Base-by-base conservation (phyloP, 345 rosid genomes). In the Atalantia buxifolia region DNA sequence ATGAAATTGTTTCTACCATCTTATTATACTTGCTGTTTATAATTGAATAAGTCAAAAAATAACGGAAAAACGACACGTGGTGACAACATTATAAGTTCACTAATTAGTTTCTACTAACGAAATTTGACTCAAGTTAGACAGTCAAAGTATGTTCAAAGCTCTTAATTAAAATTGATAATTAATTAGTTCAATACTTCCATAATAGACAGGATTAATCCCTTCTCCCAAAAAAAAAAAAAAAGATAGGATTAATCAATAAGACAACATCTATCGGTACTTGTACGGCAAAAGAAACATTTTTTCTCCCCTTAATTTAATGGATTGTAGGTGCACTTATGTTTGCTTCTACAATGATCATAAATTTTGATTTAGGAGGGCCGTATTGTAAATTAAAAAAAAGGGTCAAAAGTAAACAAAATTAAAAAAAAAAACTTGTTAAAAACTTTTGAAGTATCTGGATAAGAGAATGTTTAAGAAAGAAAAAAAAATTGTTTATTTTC, bases 61-160 rank as follows among this genome's bases (percentile, higher is more conserved):
- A 25, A 42, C 21, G 7, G 45, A 24, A 69, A 42, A 45, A 2
- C 27, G 12, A 69, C 22, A 14, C 30, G 22, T 69, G 57, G 57
- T 19, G 6, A 19, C 57, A 16, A 53, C 22, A 53, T 40, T 40
- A 1, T 1, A 7, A 73, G 24, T 61, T 74, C 18, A 62, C 33
- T 45, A 27, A 45, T 14, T 63, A 6, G 9, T 42, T 63, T 36
- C 64, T 9, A 59, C 38, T 21, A 63, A 62, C 10, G 13, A 42
- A 63, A 45, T 61, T 40, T 74, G 69, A 75, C 77, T 38, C 3
- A 28, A 45, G 13, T 22, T 6, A 31, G 7, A 3, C 13, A 66
- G 64, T 76, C 78, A 76, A 63, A 75, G 22, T 16, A 53, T 24
- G 42, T 53, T 66, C n/a, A 76, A 53, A 31, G 21, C 36, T 31